Evolutionary conservation across 352 stramenopile species (phyloP), one percentile per base, ranked within the genome.

Genomic region (Discostella stelligera): DNA sequence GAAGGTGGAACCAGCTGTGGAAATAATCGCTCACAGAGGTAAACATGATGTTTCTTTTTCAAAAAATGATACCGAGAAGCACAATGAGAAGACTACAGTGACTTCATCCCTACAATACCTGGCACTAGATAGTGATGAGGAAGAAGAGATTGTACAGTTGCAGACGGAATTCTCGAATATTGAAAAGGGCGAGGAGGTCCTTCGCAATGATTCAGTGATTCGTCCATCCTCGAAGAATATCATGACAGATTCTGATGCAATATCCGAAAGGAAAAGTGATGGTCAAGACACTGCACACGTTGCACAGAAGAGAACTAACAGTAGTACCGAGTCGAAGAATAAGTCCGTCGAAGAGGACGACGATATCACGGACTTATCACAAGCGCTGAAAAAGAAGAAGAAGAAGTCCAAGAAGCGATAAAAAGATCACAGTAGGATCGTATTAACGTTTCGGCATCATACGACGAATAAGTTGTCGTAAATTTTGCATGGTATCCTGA

Each of bases 301-400:
- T 30, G 16, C 62, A 16, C 69, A 63, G n/a, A 27, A 41, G 63
- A 39, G 25, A 0, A 66, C 23, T 49, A 61, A 20, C 16, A 58
- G 13, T 37, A 64, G 2, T 32, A 39, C 48, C 48, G 55, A 72
- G 56, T 74, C 48, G 30, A 70, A 66, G 32, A 54, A 16, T 61
- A 60, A 56, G 59, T 49, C 23, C n/a, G 11, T 54, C 32, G 32
- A 63, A 3, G 59, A 74, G 13, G 79, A 67, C 13, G 74, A 86
- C 18, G 80, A 91, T 65, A 71, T 85, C 21, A 79, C 87, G 27
- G 86, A 90, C 61, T 68, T 91, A 18, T 58, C 70, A 10, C 79
- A 82, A 71, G 83, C 82, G 11, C 58, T 89, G 21, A 86, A 84
- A 32, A 85, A 81, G 53, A 88, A 85, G 61, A 90, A 86, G 61